Percentiles rank a stretch among this genome's conserved stretches.
Evolutionary conservation across 805 yeast species (phyloP).

Genomic region (Candida khao-thaluensis): DNA sequence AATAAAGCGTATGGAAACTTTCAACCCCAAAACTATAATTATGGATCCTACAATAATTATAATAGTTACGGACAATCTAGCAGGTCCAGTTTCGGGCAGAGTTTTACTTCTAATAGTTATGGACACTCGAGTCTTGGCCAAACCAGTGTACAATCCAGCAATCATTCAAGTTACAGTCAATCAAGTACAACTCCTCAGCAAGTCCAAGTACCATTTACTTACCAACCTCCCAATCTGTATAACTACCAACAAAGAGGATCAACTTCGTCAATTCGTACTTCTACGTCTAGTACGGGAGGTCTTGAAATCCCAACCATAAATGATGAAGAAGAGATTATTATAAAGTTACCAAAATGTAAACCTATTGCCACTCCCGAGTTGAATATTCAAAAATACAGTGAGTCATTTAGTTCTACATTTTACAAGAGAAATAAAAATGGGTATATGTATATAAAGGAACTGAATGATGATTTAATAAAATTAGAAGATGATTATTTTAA

Average conservation of each 20-base stretch:
- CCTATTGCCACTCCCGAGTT: slow-evolving; percentile 11
- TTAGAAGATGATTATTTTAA: slow-evolving; percentile 13
- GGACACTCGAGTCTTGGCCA: slow-evolving; percentile 4
- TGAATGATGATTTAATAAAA: slow-evolving; percentile 20
- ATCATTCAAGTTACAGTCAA: slow-evolving; percentile 8
- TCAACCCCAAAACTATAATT: not conserved
- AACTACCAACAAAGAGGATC: slow-evolving; percentile 4
- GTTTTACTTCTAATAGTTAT: not conserved
- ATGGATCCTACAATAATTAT: slow-evolving; percentile 1
- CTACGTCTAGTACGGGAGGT: not conserved
- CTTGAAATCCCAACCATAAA: not conserved
- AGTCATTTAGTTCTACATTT: slow-evolving; percentile 30
- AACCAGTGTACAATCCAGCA: slow-evolving; percentile 4
- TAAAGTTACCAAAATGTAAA: slow-evolving; percentile 9
- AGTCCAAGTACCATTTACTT: not conserved
- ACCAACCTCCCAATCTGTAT: slow-evolving; percentile 2
- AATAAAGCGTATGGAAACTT: not conserved
- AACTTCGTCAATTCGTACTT: slow-evolving; percentile 2
- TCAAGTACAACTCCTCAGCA: not conserved
- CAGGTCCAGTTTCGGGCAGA: slow-evolving; percentile 2
- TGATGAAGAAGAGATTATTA: slow-evolving; percentile 6
- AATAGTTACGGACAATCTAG: slow-evolving; percentile 3
- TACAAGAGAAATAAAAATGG: slow-evolving; percentile 33
- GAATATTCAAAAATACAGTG: slow-evolving; percentile 15
- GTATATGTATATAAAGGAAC: slow-evolving; percentile 36